Evolutionary conservation across 345 rosid genomes (phyloP), one percentile per base, ranked within the genome.

Genomic region (Brassica nigra): DNA sequence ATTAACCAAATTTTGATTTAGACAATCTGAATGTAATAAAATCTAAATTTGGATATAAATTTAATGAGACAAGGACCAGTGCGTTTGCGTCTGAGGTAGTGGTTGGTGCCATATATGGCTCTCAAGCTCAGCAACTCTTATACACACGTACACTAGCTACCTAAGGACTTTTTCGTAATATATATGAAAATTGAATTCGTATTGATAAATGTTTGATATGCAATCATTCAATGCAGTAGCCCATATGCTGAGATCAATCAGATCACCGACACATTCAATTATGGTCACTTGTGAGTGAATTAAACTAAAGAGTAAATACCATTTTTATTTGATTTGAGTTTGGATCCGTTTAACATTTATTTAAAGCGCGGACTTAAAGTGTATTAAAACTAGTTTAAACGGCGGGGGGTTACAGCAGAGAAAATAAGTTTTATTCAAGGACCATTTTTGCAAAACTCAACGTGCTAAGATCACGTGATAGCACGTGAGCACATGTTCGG

Each of bases 181-280:
- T 0, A 2, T 1, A 30, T 6, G 1, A 7, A 67, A 20, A 70
- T 18, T 2, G 9, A 62, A 69, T 52, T 80, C 57, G 57, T 0
- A 44, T 58, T 5, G 62, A 58, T 79, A 68, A 47, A 61, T 47
- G 18, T 71, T 78, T 9, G 29, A 62, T 65, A 57, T 66, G 77
- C 34, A 71, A 76, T 76, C 70, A 76, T 81, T 76, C 36, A 76
- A 33, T 71, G 77, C 42, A 31, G 74, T 76, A 42, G 57, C 58
- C 83, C 79, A 75, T 70, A 76, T 80, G 80, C 80, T 23, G 4
- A 2, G 0, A 59, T 59, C 64, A 59, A 11, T 74, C 68, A 81
- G 77, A 76, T 81, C 84, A 81, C 84, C 80, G 84, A 81, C 80
- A 36, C 70, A 76, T 23, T 5, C 76, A 42, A 62, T 75, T 57